A percentile compares a stretch with the other conserved stretches of the same genome.
phyloP scores from a whole-genome alignment of 2,329 filamentous ascomycete genomes.

The Colletotrichum navitas region DNA sequence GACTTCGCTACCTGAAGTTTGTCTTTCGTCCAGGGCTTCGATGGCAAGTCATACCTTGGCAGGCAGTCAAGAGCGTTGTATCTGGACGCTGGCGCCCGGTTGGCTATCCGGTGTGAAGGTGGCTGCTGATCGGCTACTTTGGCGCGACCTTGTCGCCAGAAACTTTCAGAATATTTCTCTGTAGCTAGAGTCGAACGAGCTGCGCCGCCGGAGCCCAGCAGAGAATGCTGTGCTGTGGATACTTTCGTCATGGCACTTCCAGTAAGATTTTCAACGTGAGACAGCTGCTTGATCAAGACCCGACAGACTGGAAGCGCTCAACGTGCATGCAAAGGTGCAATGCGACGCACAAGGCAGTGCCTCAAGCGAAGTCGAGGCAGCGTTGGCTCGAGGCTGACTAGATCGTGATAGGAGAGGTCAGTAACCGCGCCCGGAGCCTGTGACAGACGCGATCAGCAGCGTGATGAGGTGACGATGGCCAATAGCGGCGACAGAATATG shows the following conservation, averaged over 20 bases:
- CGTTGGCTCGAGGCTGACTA: conserved; percentile 15
- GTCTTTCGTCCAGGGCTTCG: conserved; percentile 9
- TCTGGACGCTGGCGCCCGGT: not conserved
- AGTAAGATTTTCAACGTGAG: conserved; percentile 12
- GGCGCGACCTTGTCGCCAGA: conserved; percentile 22
- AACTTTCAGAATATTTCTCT: not conserved
- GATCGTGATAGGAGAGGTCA: conserved; percentile 19
- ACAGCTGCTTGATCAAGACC: conserved; percentile 38
- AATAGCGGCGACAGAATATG: conserved; percentile 36
- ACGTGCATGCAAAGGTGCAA: conserved; percentile 45
- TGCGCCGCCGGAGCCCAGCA: not conserved
- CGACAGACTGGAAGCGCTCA: conserved; percentile 50
- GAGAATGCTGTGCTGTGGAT: conserved; percentile 13
- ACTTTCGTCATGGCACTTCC: conserved; percentile 11
- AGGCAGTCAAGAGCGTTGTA: not conserved
- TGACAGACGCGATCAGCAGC: conserved; percentile 33
- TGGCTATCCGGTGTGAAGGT: not conserved
- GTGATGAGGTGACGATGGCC: conserved; percentile 36
- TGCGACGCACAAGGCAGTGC: conserved; percentile 25
- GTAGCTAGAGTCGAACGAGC: not conserved
- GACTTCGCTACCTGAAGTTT: conserved; percentile 7
- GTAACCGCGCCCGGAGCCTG: conserved; percentile 26
- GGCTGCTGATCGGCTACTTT: conserved; percentile 13
- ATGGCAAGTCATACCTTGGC: conserved; percentile 17
- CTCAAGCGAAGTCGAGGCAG: conserved; percentile 11